Base-by-base conservation (phyloP, 2,329 filamentous ascomycete species). In the Phialophora chinensis region DNA sequence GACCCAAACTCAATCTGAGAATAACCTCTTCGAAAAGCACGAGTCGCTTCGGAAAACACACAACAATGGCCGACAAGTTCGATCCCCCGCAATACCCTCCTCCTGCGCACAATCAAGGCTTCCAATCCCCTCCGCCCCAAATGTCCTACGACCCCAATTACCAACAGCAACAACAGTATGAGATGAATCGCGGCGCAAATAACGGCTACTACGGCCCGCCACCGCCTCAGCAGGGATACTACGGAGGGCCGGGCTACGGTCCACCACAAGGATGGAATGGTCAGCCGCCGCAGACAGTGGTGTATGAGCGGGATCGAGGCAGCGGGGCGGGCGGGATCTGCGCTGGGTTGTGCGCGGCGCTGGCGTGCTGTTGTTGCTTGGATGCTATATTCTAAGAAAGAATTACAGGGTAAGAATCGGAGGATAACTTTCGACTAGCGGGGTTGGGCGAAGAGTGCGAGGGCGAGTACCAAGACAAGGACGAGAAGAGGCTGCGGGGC, bases 291-390 rank as follows among this genome's bases (percentile, higher is more conserved):
- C 77, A 74, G 65, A 76, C 76, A 53, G 79, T 77, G 3, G 78
- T 81, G 60, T 77, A 78, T 14, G 74, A 77, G 59, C 42, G 49
- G 11, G 74, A 78, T 44, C 75, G 75, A 5, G 71, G 74, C 12
- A 73, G 73, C 6, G 71, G 71, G 12, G 27, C 27, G 27, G 72
- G 71, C 5, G 81, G 81, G 2, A 77, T 81, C 35, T 83, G 82
- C 62, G 81, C 81, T 0, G 82, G 81, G 73, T 75, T 84, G 17
- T 72, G 82, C 71, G 81, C 79, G 55, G 81, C 79, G 20, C 61
- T 83, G 63, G 81, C 82, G 8, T 82, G 81, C 69, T 84, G 82
- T 71, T 84, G 82, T 72, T 84, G 82, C 73, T 77, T 83, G 75
- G 81, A 83, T 75, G 77, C 80, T 58, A 71, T 81, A 60, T 81